Evolutionary conservation across 805 yeast genomes (phyloP).

Genomic region (Candida cerambycidarum): DNA sequence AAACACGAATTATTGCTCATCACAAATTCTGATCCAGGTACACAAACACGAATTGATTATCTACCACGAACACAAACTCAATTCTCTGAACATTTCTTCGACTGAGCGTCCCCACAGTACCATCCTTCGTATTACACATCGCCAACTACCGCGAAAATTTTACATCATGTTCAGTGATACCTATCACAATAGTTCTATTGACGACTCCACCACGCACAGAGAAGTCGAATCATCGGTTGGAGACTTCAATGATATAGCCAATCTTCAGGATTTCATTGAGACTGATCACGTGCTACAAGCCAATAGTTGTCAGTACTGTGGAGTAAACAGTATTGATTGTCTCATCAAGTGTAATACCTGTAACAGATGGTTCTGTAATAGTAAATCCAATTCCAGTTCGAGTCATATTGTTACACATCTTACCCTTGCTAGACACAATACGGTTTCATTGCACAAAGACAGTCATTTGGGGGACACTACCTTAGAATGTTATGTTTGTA

Average conservation of each 20-base stretch:
- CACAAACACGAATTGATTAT: too few species aligned
- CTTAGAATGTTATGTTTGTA: constrained; percentile 89
- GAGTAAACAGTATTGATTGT: constrained; percentile 59
- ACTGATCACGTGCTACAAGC: background rate
- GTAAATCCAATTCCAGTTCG: constrained; percentile 49
- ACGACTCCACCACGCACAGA: background rate
- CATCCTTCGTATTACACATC: too few species aligned
- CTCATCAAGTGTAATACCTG: constrained; percentile 78
- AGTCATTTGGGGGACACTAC: constrained; percentile 85
- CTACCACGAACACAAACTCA: too few species aligned
- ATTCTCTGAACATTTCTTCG: too few species aligned
- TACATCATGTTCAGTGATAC: too few species aligned
- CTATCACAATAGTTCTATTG: background rate
- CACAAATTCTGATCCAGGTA: too few species aligned
- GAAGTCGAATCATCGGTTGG: background rate
- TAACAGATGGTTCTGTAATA: constrained; percentile 87
- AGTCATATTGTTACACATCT: constrained; percentile 87
- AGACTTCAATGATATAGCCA: background rate
- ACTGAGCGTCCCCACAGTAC: too few species aligned
- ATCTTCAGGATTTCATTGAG: constrained; percentile 14
- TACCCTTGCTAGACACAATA: constrained; percentile 75
- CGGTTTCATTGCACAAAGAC: constrained; percentile 71
- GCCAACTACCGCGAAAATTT: background rate
- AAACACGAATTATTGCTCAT: too few species aligned
- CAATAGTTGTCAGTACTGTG: constrained; percentile 64